These are phyloP conservation scores for Saprolegnia diclina DNA, from an alignment of 352 stramenopile species.

Conservation along the genomic window DNA sequence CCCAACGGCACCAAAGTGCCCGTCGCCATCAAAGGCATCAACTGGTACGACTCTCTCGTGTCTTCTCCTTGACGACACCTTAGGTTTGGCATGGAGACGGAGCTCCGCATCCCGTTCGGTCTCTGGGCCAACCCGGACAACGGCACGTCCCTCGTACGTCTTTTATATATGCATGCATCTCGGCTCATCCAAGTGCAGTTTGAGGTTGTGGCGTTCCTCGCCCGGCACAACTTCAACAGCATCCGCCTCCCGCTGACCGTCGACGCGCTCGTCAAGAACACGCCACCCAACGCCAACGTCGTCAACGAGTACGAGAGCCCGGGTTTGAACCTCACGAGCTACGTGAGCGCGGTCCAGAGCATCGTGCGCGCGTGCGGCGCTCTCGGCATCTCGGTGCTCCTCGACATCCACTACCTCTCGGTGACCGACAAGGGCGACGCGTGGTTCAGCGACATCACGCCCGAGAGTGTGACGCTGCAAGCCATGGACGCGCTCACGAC, in stretches of 20 bases:
- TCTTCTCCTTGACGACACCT: too few species aligned
- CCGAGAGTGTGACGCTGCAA: constrained; percentile 42
- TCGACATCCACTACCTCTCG: constrained; percentile 60
- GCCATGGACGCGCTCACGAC: constrained; percentile 49
- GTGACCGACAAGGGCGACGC: constrained; percentile 40
- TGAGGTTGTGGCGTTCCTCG: constrained; percentile 51
- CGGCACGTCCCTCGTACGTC: constrained; percentile 41
- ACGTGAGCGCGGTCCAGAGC: constrained; percentile 48
- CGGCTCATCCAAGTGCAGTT: constrained; percentile 27
- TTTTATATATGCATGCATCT: background rate
- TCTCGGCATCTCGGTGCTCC: constrained; percentile 51
- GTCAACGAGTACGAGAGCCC: constrained; percentile 60
- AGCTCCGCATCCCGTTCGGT: constrained; percentile 43
- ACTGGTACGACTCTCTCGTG: constrained; percentile 40
- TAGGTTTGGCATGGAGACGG: constrained; percentile 60
- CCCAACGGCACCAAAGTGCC: constrained; percentile 47
- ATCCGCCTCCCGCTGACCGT: constrained; percentile 53
- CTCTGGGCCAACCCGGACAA: constrained; percentile 66
- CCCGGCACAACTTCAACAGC: constrained; percentile 67
- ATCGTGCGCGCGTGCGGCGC: constrained; percentile 50
- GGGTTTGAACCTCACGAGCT: constrained; percentile 53
- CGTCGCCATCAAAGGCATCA: constrained; percentile 57
- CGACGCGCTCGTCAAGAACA: constrained; percentile 42
- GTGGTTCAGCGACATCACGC: constrained; percentile 47
- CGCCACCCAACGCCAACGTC: constrained; percentile 36